Evolutionary conservation across 2,329 filamentous ascomycete species (phyloP), one percentile per base, ranked within the genome.

Genomic region (Sclerotinia minor): DNA sequence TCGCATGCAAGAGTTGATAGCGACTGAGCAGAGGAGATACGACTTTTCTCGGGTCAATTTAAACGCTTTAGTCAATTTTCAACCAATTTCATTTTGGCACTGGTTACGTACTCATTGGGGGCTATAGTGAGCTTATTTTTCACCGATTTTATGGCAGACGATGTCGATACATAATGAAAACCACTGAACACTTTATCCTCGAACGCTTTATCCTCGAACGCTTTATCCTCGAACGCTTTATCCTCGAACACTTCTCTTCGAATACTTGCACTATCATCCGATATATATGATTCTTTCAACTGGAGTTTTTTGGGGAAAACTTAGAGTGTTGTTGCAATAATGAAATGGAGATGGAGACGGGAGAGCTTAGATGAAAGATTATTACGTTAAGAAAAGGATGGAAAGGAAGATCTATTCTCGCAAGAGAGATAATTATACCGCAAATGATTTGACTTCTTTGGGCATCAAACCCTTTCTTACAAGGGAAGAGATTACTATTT

Each of bases 21-120:
- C 88, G 44, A 92, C 90, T 0, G 86, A 86, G 24, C 85, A 89
- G 70, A 87, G 89, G 2, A 83, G 87, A 13, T 92, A 91, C 74
- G 85, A 88, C 70, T 90, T 90, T 72, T 79, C 80, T 3, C 79
- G 83, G 17, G 78, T 86, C 1, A 89, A 87, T 69, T 78, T 92
- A 65, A 90, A 91, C 75, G 79, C 81, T 2, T 73, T 80, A 3
- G 79, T 83, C 17, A 75, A 80, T 49, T 68, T 87, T 17, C 79
- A 79, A 57, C 84, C 86, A 0, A 78, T 81, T 67, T 78, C 74
- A 2, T 87, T 89, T 72, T 79, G 79, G 68, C 78, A 82, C 54
- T 90, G 87, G 87, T 75, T 89, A 49, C 76, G 79, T 67, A 74
- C 76, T n/a, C 77, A 78, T 5, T 86, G 84, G 84, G 77, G 35